These are phyloP conservation scores for Colletotrichum zoysiae DNA, from an alignment of 2,329 filamentous ascomycete genomes.

Conservation along the genomic window DNA sequence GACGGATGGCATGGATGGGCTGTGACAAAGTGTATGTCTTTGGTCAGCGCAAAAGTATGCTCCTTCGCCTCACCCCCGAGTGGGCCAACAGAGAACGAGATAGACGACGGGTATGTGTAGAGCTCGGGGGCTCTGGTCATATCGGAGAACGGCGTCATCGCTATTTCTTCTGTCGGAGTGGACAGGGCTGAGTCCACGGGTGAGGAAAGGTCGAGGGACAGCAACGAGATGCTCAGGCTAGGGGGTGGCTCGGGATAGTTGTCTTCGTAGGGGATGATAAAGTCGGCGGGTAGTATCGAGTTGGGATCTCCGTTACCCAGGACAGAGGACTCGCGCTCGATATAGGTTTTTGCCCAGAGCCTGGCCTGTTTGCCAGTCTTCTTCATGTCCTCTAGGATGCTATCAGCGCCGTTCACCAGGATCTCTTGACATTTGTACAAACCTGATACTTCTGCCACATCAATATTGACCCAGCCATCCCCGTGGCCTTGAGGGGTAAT, in stretches of 20 bases:
- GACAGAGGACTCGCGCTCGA: slow-evolving; percentile 72
- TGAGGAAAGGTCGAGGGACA: slow-evolving; percentile 62
- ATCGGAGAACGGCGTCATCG: slow-evolving; percentile 55
- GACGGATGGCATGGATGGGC: slow-evolving; percentile 74
- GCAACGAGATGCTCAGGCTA: slow-evolving; percentile 62
- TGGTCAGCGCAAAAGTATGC: slow-evolving; percentile 60
- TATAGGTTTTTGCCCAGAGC: slow-evolving; percentile 69
- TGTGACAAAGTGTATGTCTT: slow-evolving; percentile 75
- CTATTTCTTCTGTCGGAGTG: slow-evolving; percentile 58
- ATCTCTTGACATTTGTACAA: slow-evolving; percentile 45
- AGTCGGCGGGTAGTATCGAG: slow-evolving; percentile 70
- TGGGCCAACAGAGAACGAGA: slow-evolving; percentile 55
- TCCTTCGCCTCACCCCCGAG: slow-evolving; percentile 57
- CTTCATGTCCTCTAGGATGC: slow-evolving; percentile 59
- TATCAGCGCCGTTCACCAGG: slow-evolving; percentile 29
- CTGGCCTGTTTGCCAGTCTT: slow-evolving; percentile 68
- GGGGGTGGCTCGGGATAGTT: slow-evolving; percentile 63
- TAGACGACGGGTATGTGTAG: slow-evolving; percentile 55
- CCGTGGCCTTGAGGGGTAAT: slow-evolving; percentile 64
- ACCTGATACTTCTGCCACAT: slow-evolving; percentile 66
- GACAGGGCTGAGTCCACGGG: slow-evolving; percentile 59
- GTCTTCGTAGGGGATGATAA: slow-evolving; percentile 71
- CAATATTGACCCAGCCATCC: slow-evolving; percentile 71
- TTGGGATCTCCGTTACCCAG: slow-evolving; percentile 68
- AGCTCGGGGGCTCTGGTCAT: slow-evolving; percentile 49